phyloP scores from a whole-genome alignment of 2,329 filamentous ascomycete species.

The Endoconidiophora laricicola region DNA sequence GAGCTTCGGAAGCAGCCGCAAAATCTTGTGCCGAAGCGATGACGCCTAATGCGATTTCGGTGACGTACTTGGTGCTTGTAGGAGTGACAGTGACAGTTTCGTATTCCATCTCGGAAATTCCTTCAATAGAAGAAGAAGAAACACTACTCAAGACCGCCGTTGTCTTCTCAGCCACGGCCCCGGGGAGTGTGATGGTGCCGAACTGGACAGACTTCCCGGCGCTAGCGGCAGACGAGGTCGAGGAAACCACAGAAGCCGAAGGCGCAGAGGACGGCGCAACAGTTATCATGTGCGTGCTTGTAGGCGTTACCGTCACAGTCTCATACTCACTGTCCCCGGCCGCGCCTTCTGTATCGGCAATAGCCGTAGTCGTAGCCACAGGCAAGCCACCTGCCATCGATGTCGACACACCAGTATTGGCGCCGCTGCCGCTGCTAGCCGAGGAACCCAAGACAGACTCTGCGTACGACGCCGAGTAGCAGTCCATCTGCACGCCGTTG shows the following conservation, averaged over 20 bases:
- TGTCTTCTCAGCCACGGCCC: too few relatives aligned
- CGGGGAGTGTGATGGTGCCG: too few relatives aligned
- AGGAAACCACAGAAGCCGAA: too few relatives aligned
- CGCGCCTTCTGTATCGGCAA: neutral
- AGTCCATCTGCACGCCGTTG: conserved; percentile 32
- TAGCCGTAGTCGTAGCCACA: neutral
- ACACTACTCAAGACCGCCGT: too few relatives aligned
- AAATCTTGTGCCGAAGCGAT: too few relatives aligned
- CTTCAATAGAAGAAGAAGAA: neutral
- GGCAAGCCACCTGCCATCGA: neutral
- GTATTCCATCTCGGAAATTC: neutral
- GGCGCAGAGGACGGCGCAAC: neutral
- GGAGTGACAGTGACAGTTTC: conserved; percentile 1
- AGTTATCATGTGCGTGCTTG: conserved; percentile 7
- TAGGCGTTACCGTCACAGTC: conserved; percentile 13
- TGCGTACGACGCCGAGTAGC: conserved; percentile 26
- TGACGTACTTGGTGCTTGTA: conserved; percentile 2
- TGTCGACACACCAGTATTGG: neutral
- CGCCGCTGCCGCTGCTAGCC: too few relatives aligned
- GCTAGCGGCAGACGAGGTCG: too few relatives aligned
- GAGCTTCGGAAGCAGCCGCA: too few relatives aligned
- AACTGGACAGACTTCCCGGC: too few relatives aligned
- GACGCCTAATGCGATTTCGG: neutral
- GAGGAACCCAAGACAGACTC: conserved; percentile 24
- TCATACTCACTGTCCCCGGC: neutral